Base-by-base conservation (phyloP, 1,284 basidiomycete genomes). In the Ceratobasidium theobromae region DNA sequence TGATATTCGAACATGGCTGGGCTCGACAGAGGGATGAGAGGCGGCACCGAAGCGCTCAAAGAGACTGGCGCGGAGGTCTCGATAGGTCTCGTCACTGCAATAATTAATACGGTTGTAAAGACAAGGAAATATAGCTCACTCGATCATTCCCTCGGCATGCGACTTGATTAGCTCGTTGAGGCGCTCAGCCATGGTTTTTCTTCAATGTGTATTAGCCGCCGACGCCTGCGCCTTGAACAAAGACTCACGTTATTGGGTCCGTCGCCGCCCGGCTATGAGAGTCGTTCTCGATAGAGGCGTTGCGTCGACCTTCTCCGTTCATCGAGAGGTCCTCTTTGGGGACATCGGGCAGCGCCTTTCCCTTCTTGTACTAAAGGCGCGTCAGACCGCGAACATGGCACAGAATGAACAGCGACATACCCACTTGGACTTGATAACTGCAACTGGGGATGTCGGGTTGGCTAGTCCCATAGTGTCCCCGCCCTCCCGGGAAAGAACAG, bases 81-180 rank as follows among this genome's bases (percentile, higher is more conserved):
- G 85, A 73, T 90, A 90, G 73, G 89, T 88, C 71, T 90, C 87
- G 73, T 89, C 86, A 73, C 88, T 90, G 72, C 62, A 41, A 16
- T 53, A 43, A 53, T 52, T 46, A 52, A 40, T 21, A 60, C 23
- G 21, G 57, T 32, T 23, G 45, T 33, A 48, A n/a, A 45, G 27
- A 12, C 3, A 12, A 28, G 40, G 28, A 23, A 12, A 25, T 6
- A 32, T 6, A 2, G 21, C 57, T 45, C 33, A 60, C 57, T 60
- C 57, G 57, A 60, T 60, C 57, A 60, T 60, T 23, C 57, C 57
- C 57, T 60, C 57, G 45, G 45, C 57, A 35, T 60, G 57, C 30
- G 57, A 60, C 57, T 49, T 60, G 30, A 45, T 60, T 28, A 60
- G 33, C 45, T 60, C 57, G 18, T 60, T 60, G 16, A 60, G 45